Conservation (phyloP, 2,329 filamentous ascomycete species). For the Torrubiellomyces zombiae region DNA sequence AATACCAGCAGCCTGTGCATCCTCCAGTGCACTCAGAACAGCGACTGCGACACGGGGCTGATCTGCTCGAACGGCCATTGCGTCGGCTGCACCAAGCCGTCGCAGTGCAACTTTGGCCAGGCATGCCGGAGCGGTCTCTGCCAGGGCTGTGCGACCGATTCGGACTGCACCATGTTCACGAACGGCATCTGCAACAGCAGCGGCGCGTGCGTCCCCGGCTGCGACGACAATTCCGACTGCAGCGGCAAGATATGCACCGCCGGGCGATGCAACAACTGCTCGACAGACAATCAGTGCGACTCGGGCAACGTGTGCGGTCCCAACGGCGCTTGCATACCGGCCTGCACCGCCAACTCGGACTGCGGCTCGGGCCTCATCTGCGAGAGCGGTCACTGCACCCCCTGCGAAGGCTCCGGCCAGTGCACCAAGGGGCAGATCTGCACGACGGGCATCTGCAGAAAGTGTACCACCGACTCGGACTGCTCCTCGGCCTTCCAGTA, state of each 20-base stretch:
- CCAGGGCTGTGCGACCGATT: slow-evolving; percentile 1
- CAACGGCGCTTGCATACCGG: slow-evolving; percentile 1
- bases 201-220: slow-evolving; percentile 3
- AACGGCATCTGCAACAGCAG: slow-evolving; percentile 1
- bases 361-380: slow-evolving; percentile 1
- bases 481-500: no score
- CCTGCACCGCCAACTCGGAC: slow-evolving; percentile 2
- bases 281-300: slow-evolving; percentile 2
- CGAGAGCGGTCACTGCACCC: slow-evolving; percentile 2
- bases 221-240: slow-evolving; percentile 2
- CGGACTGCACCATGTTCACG: background rate
- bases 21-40: no score
- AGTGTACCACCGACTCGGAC: background rate
- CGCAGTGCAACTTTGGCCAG: slow-evolving; percentile 1
- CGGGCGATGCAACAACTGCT: slow-evolving; percentile 4
- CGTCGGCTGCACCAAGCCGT: background rate
- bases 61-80: background rate
- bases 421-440: slow-evolving; percentile 4
- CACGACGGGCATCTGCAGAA: slow-evolving; percentile 2
- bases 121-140: slow-evolving; percentile 3
- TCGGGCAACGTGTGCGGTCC: slow-evolving; percentile 4
- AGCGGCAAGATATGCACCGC: background rate
- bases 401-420: slow-evolving; percentile 1
- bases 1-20: no score
- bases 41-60: background rate